Conservation (phyloP, 305 asterid species). For the Rubia tinctorum region DNA sequence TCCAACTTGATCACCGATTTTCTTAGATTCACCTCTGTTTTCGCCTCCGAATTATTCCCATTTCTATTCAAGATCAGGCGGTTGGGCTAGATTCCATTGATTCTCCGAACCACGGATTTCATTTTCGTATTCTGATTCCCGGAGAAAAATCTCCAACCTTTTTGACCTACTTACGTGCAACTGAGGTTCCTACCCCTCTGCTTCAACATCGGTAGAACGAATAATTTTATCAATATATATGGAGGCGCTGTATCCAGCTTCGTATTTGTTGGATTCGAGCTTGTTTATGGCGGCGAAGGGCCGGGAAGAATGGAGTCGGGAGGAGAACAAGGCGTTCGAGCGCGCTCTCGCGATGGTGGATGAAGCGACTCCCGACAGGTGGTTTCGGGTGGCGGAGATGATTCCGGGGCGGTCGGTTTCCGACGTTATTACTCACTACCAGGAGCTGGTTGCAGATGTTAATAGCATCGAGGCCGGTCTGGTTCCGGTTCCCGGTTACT, state of each 20-base stretch:
- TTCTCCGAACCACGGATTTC: slow-evolving; percentile 26
- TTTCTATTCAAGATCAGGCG: slow-evolving; percentile 7
- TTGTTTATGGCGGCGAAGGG: slow-evolving; percentile 23
- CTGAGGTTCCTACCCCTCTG: neutral
- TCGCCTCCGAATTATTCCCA: slow-evolving; percentile 14
- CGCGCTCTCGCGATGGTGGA: slow-evolving; percentile 72
- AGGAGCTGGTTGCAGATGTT: slow-evolving; percentile 66
- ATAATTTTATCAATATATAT: slow-evolving; percentile 13
- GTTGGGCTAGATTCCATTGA: slow-evolving; percentile 21
- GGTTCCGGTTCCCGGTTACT: slow-evolving; percentile 70
- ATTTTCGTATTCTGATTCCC: slow-evolving; percentile 36
- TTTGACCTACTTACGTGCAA: neutral
- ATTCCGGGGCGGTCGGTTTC: slow-evolving; percentile 73
- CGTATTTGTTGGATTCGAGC: slow-evolving; percentile 30
- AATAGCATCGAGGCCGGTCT: slow-evolving; percentile 81
- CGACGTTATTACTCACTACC: slow-evolving; percentile 76
- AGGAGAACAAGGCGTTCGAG: slow-evolving; percentile 81
- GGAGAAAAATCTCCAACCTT: slow-evolving; percentile 18
- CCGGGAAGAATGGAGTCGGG: slow-evolving; percentile 58
- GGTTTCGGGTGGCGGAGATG: slow-evolving; percentile 67
- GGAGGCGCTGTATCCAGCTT: slow-evolving; percentile 43
- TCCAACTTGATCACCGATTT: slow-evolving; percentile 1
- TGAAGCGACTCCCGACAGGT: slow-evolving; percentile 71
- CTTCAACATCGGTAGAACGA: neutral
- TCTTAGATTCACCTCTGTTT: neutral